phyloP scores from a whole-genome alignment of 768 basidiomycete genomes.

The Hortiboletus campestris region DNA sequence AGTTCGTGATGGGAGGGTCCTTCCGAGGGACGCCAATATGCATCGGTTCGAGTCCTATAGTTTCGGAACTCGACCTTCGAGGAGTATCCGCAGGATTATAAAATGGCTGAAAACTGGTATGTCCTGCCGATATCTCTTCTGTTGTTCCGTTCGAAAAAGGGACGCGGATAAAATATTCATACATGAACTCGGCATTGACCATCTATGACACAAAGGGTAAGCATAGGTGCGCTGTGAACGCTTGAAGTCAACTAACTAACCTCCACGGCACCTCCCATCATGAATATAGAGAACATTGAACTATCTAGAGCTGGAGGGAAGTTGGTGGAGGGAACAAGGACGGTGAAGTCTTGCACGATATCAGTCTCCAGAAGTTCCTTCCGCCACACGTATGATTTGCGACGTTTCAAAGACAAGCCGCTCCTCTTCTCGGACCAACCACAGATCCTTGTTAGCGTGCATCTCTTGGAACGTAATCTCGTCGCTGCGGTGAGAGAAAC shows the following conservation, averaged over 20 bases:
- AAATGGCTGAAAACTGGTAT: slow-evolving; percentile 17
- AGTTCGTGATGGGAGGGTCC: neutral
- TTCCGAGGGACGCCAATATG: neutral
- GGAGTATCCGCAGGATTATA: neutral
- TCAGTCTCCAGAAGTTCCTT: neutral
- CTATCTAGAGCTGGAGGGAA: slow-evolving; percentile 14
- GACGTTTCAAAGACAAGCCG: slow-evolving; percentile 15
- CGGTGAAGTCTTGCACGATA: slow-evolving; percentile 9
- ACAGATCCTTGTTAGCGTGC: slow-evolving; percentile 11
- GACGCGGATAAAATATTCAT: slow-evolving; percentile 19
- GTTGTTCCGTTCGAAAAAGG: slow-evolving; percentile 15
- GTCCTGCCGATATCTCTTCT: slow-evolving; percentile 13
- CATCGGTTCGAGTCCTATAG: neutral
- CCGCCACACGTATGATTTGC: neutral
- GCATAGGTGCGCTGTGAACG: neutral
- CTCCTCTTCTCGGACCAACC: slow-evolving; percentile 21
- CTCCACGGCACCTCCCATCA: neutral
- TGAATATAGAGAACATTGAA: no score
- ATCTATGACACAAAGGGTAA: neutral
- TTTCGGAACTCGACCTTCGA: neutral
- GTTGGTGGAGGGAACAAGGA: slow-evolving; percentile 23
- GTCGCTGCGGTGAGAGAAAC: neutral
- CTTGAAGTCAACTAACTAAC: neutral
- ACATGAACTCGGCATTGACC: slow-evolving; percentile 6
- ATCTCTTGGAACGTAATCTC: neutral